Base-by-base conservation (phyloP, 1,284 basidiomycete genomes). In the Chalciporus sp. region DNA sequence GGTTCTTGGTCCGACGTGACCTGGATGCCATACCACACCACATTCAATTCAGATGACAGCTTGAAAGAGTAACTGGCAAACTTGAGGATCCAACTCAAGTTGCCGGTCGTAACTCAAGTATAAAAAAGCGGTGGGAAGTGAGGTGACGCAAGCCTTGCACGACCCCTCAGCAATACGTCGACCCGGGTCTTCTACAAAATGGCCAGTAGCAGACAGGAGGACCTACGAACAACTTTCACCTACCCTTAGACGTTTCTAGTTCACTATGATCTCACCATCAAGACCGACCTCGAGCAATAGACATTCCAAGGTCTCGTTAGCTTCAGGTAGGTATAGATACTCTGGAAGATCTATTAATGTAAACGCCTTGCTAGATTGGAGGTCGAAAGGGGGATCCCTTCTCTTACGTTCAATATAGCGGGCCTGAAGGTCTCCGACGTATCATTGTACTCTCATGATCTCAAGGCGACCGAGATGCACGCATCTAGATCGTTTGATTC, bases 211-310 rank as follows among this genome's bases (percentile, higher is more conserved):
- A 42, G 51, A 11, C 14, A 3, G 5, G 20, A 53, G 12, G 49
- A 35, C 16, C 56, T 37, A 44, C 64, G 28, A 72, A 77, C 60
- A 70, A 84, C 58, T 92, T 88, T 72, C 85, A 92, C 60, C 82
- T 96, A 47, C 92, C 92, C 11, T 81, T 80, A 10, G 77, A 86
- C 62, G 85, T 93, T 55, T 83, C 88, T 92, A 19, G 80, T 74
- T 27, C 92, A 95, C 72, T 98, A 97, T 74, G 90, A 88, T 63
- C 72, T 97, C 49, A 88, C 85, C 46, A 77, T 96, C 72, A 88
- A 83, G 69, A 95, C 95, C 3, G 90, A 96, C 73, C 81, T 98
- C 49, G 80, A 89, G 57, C 79, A 80, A 26, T 77, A 84, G 49
- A 80, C 73, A 19, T 98, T 95, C 69, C 79, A 85, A 39, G 95